phyloP scores from a whole-genome alignment of 2,329 filamentous ascomycete species.

The Arthrobotrys sinensis region DNA sequence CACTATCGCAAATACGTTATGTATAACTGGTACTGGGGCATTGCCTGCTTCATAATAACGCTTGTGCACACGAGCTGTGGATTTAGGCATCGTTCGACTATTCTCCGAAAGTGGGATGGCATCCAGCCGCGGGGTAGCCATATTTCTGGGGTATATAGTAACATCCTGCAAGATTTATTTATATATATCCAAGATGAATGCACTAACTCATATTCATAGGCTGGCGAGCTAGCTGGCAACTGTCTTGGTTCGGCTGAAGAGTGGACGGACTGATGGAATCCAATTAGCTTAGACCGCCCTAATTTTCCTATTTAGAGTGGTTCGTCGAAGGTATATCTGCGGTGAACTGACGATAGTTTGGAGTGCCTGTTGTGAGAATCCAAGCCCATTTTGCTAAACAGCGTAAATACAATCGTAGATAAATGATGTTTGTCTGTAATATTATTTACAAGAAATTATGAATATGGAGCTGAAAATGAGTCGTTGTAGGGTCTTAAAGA shows the following conservation, averaged over 20 bases:
- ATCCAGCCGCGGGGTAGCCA: neutral
- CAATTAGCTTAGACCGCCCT: neutral
- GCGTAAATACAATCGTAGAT: neutral
- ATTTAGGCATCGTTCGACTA: neutral
- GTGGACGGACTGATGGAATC: neutral
- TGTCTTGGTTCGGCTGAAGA: constrained; percentile 1
- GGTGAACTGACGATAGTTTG: too few species aligned
- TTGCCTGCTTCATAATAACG: too few species aligned
- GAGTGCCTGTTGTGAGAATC: neutral
- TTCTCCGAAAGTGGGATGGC: neutral
- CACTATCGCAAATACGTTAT: neutral
- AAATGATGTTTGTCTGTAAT: neutral
- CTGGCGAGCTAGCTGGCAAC: constrained; percentile 2
- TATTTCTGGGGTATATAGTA: constrained; percentile 12
- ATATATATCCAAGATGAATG: neutral
- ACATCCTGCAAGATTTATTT: neutral
- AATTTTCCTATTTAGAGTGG: neutral
- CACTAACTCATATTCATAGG: neutral
- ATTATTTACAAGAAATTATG: constrained; percentile 5
- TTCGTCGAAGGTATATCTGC: too few species aligned
- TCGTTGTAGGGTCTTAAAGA: neutral
- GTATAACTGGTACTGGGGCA: neutral
- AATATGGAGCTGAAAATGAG: neutral
- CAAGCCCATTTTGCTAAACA: neutral
- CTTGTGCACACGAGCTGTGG: neutral